Base-by-base conservation (phyloP, 2,329 filamentous ascomycete species). In the Aspergillus sojae region DNA sequence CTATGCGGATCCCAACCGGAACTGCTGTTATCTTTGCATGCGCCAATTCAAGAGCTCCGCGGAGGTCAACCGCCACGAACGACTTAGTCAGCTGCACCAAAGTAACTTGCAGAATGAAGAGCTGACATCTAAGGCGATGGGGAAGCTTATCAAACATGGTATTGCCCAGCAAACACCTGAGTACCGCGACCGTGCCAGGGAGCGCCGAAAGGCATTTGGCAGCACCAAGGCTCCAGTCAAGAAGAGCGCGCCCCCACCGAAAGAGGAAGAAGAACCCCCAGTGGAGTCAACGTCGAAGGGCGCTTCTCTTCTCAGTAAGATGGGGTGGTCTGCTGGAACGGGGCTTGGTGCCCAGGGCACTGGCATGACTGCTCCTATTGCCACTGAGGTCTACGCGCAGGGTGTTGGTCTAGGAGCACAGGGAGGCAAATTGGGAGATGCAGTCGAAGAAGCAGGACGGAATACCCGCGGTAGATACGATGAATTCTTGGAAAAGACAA, bases 1-100 rank as follows among this genome's bases (percentile, higher is more conserved):
- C 0, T 91, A 86, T 72, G 86, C 86, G 19, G 86, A 90, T 68
- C 77, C 84, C 58, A 81, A 83, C 30, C 82, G 83, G 30, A 81
- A 83, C 64, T 86, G 84, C 77, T 90, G 88, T 71, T 84, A 88
- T 58, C 79, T 89, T n/a, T 90, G 88, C 71, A 83, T 84, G 70
- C 82, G 85, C 30, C 81, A 85, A 66, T 88, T 89, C 68, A 85
- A 85, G 59, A 80, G 80, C 1, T 77, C 81, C 7, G 81, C 81
- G 1, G 82, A 88, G 69, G 81, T 88, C 46, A 84, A 85, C 66
- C 81, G 83, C 64, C 88, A 91, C 72, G 86, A 89, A 70, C 81
- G 83, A 7, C 79, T 85, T 26, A 87, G 85, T 67, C 79, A 86
- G 60, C 77, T 86, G 32, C 88, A 90, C 69, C 82, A 82, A 12